Evolutionary conservation across 2,329 filamentous ascomycete species (phyloP).

Genomic region (Seiridium unicorne): DNA sequence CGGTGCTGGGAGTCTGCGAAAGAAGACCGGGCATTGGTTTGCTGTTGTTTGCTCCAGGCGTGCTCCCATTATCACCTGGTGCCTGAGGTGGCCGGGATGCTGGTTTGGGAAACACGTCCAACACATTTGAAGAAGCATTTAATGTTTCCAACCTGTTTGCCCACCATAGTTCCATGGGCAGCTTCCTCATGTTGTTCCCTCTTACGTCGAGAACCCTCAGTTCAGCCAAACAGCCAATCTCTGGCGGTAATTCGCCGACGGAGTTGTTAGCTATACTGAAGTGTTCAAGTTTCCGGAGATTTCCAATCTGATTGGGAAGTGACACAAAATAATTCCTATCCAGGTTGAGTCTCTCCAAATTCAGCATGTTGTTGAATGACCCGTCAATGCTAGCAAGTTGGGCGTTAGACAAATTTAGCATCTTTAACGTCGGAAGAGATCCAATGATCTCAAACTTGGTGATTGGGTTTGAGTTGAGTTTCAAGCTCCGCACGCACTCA

Average conservation of each 20-base stretch:
- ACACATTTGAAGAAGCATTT: conserved; percentile 92
- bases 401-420: conserved; percentile 84
- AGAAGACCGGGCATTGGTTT: conserved; percentile 46
- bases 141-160: conserved; percentile 86
- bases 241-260: conserved; percentile 76
- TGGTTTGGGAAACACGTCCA: conserved; percentile 88
- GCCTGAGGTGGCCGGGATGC: conserved; percentile 66
- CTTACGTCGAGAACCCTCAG: conserved; percentile 83
- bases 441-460: conserved; percentile 85
- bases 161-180: conserved; percentile 96
- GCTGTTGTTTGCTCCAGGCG: conserved; percentile 25
- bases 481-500: conserved; percentile 75
- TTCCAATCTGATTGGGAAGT: conserved; percentile 81
- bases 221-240: conserved; percentile 85
- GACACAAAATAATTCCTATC: conserved; percentile 97
- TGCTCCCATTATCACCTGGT: conserved; percentile 46
- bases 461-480: conserved; percentile 91
- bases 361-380: conserved; percentile 82
- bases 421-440: conserved; percentile 77
- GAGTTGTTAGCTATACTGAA: conserved; percentile 94
- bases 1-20: conserved; percentile 67
- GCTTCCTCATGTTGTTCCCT: conserved; percentile 86
- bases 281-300: conserved; percentile 78
- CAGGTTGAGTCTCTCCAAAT: conserved; percentile 81
- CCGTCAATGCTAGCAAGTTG: conserved; percentile 90